These are phyloP conservation scores for Trichoderma asperelloides DNA, from an alignment of 495 filamentous ascomycete species.

Conservation along the genomic window DNA sequence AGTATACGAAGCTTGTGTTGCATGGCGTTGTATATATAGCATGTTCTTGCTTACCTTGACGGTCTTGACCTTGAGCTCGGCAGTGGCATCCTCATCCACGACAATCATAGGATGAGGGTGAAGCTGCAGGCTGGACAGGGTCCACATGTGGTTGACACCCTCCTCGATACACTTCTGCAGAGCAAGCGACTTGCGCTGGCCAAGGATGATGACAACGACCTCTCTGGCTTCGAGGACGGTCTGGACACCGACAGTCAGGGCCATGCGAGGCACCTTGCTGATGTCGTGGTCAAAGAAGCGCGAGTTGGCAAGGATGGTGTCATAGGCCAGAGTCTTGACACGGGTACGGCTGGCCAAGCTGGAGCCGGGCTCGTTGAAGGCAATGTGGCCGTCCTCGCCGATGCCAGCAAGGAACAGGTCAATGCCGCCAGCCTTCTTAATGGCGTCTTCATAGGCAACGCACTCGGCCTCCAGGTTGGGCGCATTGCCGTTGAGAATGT, in stretches of 20 bases:
- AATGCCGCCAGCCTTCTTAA: slow-evolving; percentile 66
- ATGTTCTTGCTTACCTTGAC: slow-evolving; percentile 50
- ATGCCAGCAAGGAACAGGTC: slow-evolving; percentile 82
- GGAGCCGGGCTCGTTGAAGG: slow-evolving; percentile 84
- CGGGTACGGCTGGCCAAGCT: slow-evolving; percentile 69
- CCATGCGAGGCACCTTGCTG: slow-evolving; percentile 67
- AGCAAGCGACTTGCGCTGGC: slow-evolving; percentile 73
- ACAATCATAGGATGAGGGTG: slow-evolving; percentile 74
- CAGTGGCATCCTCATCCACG: slow-evolving; percentile 76
- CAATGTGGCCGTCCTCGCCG: slow-evolving; percentile 79
- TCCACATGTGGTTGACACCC: slow-evolving; percentile 86
- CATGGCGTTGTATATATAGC: neutral
- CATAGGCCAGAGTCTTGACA: slow-evolving; percentile 80
- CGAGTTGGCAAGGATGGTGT: slow-evolving; percentile 78
- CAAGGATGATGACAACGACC: slow-evolving; percentile 74
- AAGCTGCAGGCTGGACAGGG: slow-evolving; percentile 67
- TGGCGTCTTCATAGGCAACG: slow-evolving; percentile 68
- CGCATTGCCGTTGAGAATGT: slow-evolving; percentile 81
- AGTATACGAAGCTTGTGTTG: neutral
- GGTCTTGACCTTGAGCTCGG: slow-evolving; percentile 78
- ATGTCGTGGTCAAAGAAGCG: slow-evolving; percentile 74
- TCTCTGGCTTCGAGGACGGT: slow-evolving; percentile 76
- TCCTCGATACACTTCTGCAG: slow-evolving; percentile 73
- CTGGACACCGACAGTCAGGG: slow-evolving; percentile 79
- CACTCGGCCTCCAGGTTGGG: slow-evolving; percentile 68